Conservation (phyloP, 441 rosid genomes). For the Brassica hybrid region DNA sequence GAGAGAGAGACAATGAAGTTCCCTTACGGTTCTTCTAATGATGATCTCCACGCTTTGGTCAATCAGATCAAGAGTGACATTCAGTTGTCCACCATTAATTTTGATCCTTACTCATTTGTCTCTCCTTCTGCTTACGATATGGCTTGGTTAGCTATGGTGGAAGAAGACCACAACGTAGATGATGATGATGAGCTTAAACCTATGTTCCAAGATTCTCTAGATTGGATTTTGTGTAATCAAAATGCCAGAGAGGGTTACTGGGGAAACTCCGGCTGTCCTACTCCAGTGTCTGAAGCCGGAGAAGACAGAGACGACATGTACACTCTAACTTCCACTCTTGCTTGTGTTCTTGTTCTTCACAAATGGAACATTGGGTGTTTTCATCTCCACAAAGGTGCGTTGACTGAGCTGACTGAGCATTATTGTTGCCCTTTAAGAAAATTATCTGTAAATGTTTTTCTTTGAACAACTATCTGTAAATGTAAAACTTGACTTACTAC, state of each 20-base stretch:
- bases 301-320: conserved; percentile 25
- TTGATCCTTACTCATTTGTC: conserved; percentile 42
- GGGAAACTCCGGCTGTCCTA: conserved; percentile 45
- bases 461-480: not conserved
- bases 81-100: not conserved
- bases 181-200: conserved; percentile 38
- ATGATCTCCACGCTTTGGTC: conserved; percentile 42
- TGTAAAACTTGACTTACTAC: not conserved
- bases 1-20: conserved; percentile 16
- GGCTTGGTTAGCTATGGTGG: conserved; percentile 71
- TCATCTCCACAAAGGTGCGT: conserved; percentile 46
- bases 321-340: conserved; percentile 55
- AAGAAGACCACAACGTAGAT: conserved; percentile 19
- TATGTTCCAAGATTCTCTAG: conserved; percentile 57
- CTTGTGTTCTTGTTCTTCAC: conserved; percentile 56
- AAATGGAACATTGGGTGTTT: conserved; percentile 48
- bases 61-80: conserved; percentile 44
- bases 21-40: conserved; percentile 13
- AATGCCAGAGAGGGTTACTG: conserved; percentile 54
- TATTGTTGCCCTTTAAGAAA: conserved; percentile 2
- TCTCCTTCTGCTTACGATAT: conserved; percentile 65
- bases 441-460: too few species aligned
- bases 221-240: conserved; percentile 63
- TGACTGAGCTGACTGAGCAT: not conserved
- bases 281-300: conserved; percentile 40